Evolutionary conservation across 2,329 filamentous ascomycete genomes (phyloP).

Genomic region (Alternaria brassicicola): DNA sequence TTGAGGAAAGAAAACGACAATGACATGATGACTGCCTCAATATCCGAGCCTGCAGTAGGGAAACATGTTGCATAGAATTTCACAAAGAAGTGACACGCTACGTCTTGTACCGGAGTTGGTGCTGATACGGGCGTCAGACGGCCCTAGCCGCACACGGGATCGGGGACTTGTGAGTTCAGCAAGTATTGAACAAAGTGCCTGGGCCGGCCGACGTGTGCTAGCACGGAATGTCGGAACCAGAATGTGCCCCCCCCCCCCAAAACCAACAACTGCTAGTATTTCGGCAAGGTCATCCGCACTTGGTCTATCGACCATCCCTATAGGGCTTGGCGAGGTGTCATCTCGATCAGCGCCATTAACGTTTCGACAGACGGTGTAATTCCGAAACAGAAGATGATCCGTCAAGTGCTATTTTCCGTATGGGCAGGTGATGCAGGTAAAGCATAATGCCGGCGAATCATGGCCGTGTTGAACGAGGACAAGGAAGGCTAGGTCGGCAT

Average conservation of each 20-base stretch:
- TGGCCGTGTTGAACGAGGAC: neutral
- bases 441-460: constrained; percentile 6
- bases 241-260: constrained; percentile 23
- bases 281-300: constrained; percentile 39
- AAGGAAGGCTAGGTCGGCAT: constrained; percentile 7
- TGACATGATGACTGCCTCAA: constrained; percentile 1
- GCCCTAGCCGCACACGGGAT: constrained; percentile 18
- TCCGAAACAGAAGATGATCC: constrained; percentile 16
- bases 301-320: constrained; percentile 17
- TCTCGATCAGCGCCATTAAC: constrained; percentile 28
- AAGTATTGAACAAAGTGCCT: constrained; percentile 10
- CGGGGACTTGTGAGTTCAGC: constrained; percentile 7
- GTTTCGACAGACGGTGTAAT: constrained; percentile 18
- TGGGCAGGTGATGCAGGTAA: constrained; percentile 8
- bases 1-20: neutral
- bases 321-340: constrained; percentile 26
- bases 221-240: constrained; percentile 12
- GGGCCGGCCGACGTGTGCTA: constrained; percentile 13
- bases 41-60: neutral
- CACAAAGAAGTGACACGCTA: neutral
- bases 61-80: neutral
- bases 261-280: constrained; percentile 25
- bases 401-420: constrained; percentile 4
- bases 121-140: constrained; percentile 22
- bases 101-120: constrained; percentile 14